A percentile compares a stretch with the other conserved stretches of the same genome.
Conservation (phyloP, 2,329 filamentous ascomycete genomes). For the Exophiala mesophila region DNA sequence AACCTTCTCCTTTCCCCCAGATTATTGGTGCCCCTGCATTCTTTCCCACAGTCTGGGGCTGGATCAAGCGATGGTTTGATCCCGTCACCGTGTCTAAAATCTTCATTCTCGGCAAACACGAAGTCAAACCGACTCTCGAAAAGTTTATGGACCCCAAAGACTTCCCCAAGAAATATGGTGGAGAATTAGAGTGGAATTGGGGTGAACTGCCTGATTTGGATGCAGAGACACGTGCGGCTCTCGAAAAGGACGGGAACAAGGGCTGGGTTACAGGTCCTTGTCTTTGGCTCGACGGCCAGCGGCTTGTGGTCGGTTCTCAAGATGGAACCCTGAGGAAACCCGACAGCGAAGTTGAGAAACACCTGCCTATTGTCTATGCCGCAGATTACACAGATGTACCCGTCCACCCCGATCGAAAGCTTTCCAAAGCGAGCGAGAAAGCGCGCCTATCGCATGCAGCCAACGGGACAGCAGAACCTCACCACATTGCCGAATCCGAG, state of each 20-base stretch:
- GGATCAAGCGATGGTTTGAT: slow-evolving; percentile 88
- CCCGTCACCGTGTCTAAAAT: slow-evolving; percentile 94
- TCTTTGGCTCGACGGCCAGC: slow-evolving; percentile 25
- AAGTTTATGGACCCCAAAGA: slow-evolving; percentile 76
- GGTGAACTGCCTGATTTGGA: slow-evolving; percentile 73
- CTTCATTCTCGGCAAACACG: slow-evolving; percentile 71
- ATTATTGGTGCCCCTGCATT: slow-evolving; percentile 85
- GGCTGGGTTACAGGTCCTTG: slow-evolving; percentile 26
- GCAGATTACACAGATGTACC: slow-evolving; percentile 24
- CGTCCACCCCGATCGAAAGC: slow-evolving; percentile 20
- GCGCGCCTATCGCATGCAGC: background rate
- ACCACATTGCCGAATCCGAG: slow-evolving; percentile 17
- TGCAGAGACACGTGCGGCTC: slow-evolving; percentile 32
- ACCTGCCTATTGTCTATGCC: slow-evolving; percentile 23
- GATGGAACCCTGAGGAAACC: slow-evolving; percentile 24
- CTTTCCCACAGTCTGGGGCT: slow-evolving; percentile 80
- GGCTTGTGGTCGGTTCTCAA: slow-evolving; percentile 25
- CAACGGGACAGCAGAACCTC: slow-evolving; percentile 12
- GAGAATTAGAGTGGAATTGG: slow-evolving; percentile 76
- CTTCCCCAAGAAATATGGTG: slow-evolving; percentile 87
- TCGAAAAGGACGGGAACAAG: slow-evolving; percentile 25
- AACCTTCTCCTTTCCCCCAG: slow-evolving; percentile 31
- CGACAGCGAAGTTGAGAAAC: slow-evolving; percentile 18
- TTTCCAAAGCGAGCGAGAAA: slow-evolving; percentile 9
- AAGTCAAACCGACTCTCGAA: slow-evolving; percentile 71